Evolutionary conservation across 148 eudicot species (phyloP), one percentile per base, ranked within the genome.

Genomic region (Rhododendron simsii): DNA sequence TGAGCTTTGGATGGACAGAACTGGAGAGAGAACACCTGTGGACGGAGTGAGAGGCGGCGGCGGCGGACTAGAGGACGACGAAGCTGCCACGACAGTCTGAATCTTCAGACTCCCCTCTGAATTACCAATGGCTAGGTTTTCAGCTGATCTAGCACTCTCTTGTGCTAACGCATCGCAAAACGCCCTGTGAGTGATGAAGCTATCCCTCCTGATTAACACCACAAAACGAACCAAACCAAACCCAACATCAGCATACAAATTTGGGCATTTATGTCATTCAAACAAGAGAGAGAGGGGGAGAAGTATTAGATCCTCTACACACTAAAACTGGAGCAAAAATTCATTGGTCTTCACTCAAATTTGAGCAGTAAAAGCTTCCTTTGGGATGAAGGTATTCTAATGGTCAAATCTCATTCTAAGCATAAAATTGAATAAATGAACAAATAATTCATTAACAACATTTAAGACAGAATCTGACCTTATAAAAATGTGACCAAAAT

Each of bases 171-270:
- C 95, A 86, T 93, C 98, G 86, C 98, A 94, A 82, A 93, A 94
- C 23, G 98, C 98, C 69, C 98, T 92, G 48, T 94, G 98, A 13
- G 98, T 93, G 16, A 94, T 89, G 86, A 94, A 94, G 85, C 98
- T 94, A 89, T 94, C 98, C 90, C 94, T 91, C 93, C 98, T 94
- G 76, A 67, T n/a, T 80, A 71, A 26, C 75, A 83, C 44, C 65
- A 78, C 37, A 82, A 82, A 3, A 10, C 23, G 39, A 61, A 21
- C 18, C 20, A 0, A 81, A 16, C 3, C 28, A 0, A 81, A 16
- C 3, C 28, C 3, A 82, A 18, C 1, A 33, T 74, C 39, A 74
- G 14, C 15, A 65, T 2, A 10, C 15, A 26, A 67, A 26, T 67
- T 26, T 65, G 26, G 4, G 4, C 3, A 65, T 67, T 59, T 26